Conservation (phyloP, 441 rosid species). For the Jatropha multifida region DNA sequence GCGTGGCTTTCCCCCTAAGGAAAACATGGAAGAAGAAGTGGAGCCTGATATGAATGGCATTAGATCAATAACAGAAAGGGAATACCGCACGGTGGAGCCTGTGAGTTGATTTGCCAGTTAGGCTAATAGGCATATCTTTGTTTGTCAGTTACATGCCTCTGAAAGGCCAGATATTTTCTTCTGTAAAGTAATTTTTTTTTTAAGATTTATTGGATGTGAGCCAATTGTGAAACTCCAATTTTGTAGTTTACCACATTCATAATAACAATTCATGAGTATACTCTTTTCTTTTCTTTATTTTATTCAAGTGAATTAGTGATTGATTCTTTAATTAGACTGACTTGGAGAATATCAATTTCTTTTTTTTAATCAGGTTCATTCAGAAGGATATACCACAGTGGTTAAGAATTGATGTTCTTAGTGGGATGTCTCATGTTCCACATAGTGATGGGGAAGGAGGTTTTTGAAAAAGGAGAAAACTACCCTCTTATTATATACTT, state of each 20-base stretch:
- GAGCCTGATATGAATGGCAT: constrained; percentile 64
- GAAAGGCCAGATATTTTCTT: constrained; percentile 8
- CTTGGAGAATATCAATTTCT: background rate
- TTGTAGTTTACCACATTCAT: constrained; percentile 17
- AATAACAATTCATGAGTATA: background rate
- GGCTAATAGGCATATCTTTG: constrained; percentile 3
- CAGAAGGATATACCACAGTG: background rate
- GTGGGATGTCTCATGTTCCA: too few species aligned
- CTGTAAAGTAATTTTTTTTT: constrained; percentile 26
- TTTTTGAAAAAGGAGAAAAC: background rate
- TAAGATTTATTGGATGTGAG: constrained; percentile 8
- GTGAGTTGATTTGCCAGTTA: constrained; percentile 35
- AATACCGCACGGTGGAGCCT: constrained; percentile 50
- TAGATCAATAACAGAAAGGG: constrained; percentile 59
- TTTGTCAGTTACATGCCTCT: constrained; percentile 7
- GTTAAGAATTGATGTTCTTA: too few species aligned
- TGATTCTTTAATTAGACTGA: background rate
- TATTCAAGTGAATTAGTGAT: background rate
- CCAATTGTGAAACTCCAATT: constrained; percentile 18
- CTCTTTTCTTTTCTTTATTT: background rate
- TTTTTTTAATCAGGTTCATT: background rate
- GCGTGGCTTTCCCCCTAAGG: constrained; percentile 73
- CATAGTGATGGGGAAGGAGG: background rate
- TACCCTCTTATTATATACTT: too few species aligned
- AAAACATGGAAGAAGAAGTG: constrained; percentile 55